Percentiles rank a stretch among this genome's conserved stretches.
Evolutionary conservation across 768 basidiomycete species (phyloP).

Genomic region (Trametes villosa): DNA sequence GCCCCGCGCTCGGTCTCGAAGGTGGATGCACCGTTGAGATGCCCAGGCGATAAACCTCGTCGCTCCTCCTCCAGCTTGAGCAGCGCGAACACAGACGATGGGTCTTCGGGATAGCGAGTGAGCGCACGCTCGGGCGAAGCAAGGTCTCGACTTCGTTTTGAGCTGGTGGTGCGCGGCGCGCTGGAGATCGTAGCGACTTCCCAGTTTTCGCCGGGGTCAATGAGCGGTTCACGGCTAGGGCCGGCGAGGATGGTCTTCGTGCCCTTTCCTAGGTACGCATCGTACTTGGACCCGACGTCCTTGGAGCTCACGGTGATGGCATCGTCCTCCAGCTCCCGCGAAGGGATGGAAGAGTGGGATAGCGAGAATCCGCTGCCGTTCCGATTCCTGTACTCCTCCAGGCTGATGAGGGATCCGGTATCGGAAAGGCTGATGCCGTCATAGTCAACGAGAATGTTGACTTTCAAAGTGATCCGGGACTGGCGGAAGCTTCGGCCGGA

Average conservation of each 20-base stretch:
- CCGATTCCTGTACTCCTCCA: constrained; percentile 67
- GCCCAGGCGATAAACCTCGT: constrained; percentile 34
- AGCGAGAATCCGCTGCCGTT: constrained; percentile 65
- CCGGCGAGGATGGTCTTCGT: constrained; percentile 33
- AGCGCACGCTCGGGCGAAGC: constrained; percentile 5
- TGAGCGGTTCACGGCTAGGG: constrained; percentile 29
- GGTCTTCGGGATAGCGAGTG: constrained; percentile 20
- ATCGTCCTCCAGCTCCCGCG: constrained; percentile 65
- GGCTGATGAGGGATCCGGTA: constrained; percentile 77
- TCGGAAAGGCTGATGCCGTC: constrained; percentile 92
- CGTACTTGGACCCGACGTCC: constrained; percentile 47
- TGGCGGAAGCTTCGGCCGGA: constrained; percentile 66
- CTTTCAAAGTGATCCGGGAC: constrained; percentile 74
- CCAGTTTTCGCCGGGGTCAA: constrained; percentile 24
- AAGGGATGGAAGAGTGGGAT: constrained; percentile 45
- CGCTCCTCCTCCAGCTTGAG: constrained; percentile 53
- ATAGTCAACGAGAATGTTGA: constrained; percentile 83
- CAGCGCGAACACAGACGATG: constrained; percentile 48
- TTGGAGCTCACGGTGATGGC: constrained; percentile 76
- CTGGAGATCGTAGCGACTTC: constrained; percentile 28
- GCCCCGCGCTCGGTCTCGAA: constrained; percentile 69
- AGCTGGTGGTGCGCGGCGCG: constrained; percentile 18
- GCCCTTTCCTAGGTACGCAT: constrained; percentile 23
- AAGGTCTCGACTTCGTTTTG: constrained; percentile 6
- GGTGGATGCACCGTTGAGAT: constrained; percentile 43